phyloP scores from a whole-genome alignment of 805 yeast genomes.

The Nadsonia fulvescens region DNA sequence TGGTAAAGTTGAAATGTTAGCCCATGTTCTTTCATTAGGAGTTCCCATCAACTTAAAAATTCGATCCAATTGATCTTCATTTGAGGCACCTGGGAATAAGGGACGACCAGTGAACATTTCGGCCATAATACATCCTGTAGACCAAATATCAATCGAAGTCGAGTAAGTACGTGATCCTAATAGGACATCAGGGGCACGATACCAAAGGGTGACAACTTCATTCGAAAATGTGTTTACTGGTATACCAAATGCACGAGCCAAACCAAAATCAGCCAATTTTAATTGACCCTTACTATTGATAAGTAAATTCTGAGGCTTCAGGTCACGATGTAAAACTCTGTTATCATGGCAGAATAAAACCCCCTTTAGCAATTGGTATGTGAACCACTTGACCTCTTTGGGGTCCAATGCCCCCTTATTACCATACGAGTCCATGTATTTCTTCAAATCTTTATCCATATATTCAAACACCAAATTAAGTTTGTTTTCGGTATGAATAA shows the following conservation, averaged over 20 bases:
- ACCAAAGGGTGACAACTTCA: constrained; percentile 96
- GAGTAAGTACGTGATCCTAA: constrained; percentile 91
- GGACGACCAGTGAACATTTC: constrained; percentile 99
- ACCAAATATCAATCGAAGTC: constrained; percentile 96
- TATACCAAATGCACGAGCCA: constrained; percentile 94
- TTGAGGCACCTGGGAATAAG: constrained; percentile 86
- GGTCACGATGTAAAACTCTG: constrained; percentile 84
- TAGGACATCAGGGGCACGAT: constrained; percentile 91
- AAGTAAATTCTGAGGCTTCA: constrained; percentile 89
- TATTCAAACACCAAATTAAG: constrained; percentile 85
- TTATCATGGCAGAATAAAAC: constrained; percentile 88
- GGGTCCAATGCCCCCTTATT: constrained; percentile 80
- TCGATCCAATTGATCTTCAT: constrained; percentile 84
- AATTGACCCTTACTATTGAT: constrained; percentile 91
- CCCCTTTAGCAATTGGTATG: constrained; percentile 83
- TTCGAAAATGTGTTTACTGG: constrained; percentile 94
- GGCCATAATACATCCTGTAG: constrained; percentile 94
- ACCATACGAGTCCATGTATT: constrained; percentile 91
- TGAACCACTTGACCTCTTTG: constrained; percentile 79
- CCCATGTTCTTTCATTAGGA: constrained; percentile 93
- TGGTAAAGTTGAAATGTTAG: constrained; percentile 81
- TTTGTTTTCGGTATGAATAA: constrained; percentile 87
- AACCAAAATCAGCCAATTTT: constrained; percentile 81
- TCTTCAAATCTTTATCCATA: constrained; percentile 84
- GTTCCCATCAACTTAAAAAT: constrained; percentile 92